Evolutionary conservation across 23 red algal genomes (phyloP), one percentile per base, ranked within the genome.

Genomic region (Chondrus crispus): DNA sequence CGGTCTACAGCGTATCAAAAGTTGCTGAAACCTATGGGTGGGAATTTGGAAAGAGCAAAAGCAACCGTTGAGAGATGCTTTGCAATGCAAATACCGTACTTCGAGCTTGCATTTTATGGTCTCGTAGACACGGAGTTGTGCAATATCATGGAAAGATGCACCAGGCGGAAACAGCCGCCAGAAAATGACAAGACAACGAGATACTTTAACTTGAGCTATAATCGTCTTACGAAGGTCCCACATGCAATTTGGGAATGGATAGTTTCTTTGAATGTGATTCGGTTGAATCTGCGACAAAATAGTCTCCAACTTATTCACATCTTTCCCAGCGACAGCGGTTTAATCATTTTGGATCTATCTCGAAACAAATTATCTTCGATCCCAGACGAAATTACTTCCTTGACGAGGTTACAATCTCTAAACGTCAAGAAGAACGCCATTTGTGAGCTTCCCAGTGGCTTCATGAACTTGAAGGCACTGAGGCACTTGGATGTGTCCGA

Each of bases 261-360:
- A 43, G 45, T 29, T 20, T 6, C 28, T 13, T 47, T 63, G 58
- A 70, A 86, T 9, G 57, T 86, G 40, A 72, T 10, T 26, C 50
- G 54, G 18, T 62, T 86, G n/a, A 48, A 47, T 86, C 32, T 86
- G 50, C 52, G 58, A 68, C 64, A 43, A 46, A 86, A 86, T 45
- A 29, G 14, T 30, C 54, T 86, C 45, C 51, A 36, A 50, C 18
- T 54, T 19, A 68, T 68, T 45, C 14, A 69, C 62, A 35, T 29
- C 2, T 86, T 44, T 39, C 22, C 30, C 14, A 38, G 46, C 39
- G 50, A 62, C 62, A 16, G 8, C 45, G 38, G 64, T 66, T 62
- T 86, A 29, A 63, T 40, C 9, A 86, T 45, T 50, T 62, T 86
- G 19, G 62, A 86, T 24, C 62, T 86, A 32, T 46, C 36, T 48